These are phyloP conservation scores for Arabidopsis thaliana DNA, from an alignment of 345 rosid genomes.

Conservation along the genomic window TAIR10.1 NC_003075.7:13315001-13315500, in stretches of 20 bases:
- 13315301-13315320: constrained; percentile 50
- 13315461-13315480: constrained; percentile 63
- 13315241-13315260: constrained; percentile 87
- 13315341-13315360: constrained; percentile 25
- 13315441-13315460: constrained; percentile 86
- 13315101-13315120: constrained; percentile 24
- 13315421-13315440: constrained; percentile 95
- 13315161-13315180: not conserved
- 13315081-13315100: constrained; percentile 51
- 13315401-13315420: too few relatives aligned
- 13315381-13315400: not conserved
- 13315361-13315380: not conserved
- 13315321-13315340: constrained; percentile 13
- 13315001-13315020: constrained; percentile 70
- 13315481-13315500: not conserved
- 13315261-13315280: constrained; percentile 79
- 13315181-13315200: not conserved
- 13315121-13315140: not conserved
- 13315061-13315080: constrained; percentile 82
- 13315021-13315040: constrained; percentile 67
- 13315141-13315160: not conserved
- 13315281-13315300: constrained; percentile 94
- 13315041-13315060: constrained; percentile 79
- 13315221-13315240: constrained; percentile 64
- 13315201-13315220: constrained; percentile 3